Base-by-base conservation (phyloP, 2,329 filamentous ascomycete species). In the Karstenula rhodostoma region DNA sequence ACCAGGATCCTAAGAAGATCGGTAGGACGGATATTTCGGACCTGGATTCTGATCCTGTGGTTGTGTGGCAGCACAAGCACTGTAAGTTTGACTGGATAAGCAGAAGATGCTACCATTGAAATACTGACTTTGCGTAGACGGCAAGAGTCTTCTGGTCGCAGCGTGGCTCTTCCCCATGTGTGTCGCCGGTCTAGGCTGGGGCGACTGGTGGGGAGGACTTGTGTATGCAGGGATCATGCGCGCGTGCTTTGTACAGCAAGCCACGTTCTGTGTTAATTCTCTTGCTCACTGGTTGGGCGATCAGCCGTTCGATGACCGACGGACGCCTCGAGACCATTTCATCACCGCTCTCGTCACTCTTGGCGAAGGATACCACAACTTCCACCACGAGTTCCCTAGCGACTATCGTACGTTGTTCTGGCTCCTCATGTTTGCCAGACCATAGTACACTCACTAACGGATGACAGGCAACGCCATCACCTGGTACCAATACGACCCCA, bases 231-330 rank as follows among this genome's bases (percentile, higher is more conserved):
- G 82, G 8, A 81, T 84, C 44, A 73, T 83, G 17, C 75, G 82
- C 52, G 80, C 82, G 48, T 82, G 80, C 61, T 79, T 83, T 62
- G 80, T 83, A 13, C 81, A 84, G 65, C 82, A 84, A 68, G 81
- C 81, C 27, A 84, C 82, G 4, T 84, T 84, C 73, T 84, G 82
- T 58, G 81, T 84, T 66, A 84, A 84, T 70, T 81, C 79, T 10
- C 77, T 84, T 13, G 82, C 82, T n/a, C 82, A 84, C 68, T 84
- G 80, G 79, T 77, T 84, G n/a, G 82, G 82, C 19, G 77, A 79
- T 57, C 77, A 79, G 62, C 77, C 76, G 1, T 79, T 79, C 59
- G 77, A 79, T 58, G 77, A 79, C 60, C 69, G 75, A 10, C 73
- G 77, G 50, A 71, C 61, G 6, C 77, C 77, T 6, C 59, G 77